Conservation (phyloP, 2,329 filamentous ascomycete species). For the Cordyceps tenuipes region DNA sequence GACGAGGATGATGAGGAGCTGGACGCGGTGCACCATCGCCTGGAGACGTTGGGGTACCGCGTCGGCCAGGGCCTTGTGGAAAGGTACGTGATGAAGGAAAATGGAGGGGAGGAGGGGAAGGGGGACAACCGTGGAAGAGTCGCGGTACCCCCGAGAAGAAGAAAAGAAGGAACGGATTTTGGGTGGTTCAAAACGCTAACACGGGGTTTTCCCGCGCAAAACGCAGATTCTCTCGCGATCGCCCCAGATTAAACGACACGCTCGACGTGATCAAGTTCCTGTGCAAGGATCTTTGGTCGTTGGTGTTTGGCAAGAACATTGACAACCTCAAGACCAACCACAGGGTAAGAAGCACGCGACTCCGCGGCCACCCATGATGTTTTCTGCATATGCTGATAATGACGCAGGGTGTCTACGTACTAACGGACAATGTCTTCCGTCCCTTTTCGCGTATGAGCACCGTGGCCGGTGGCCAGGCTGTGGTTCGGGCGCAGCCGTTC, state of each 20-base stretch:
- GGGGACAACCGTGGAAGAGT: too few species aligned
- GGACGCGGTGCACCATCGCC: conserved; percentile 74
- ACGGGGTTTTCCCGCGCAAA: not conserved
- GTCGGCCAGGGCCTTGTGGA: conserved; percentile 91
- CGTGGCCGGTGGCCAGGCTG: conserved; percentile 63
- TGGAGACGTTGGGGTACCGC: conserved; percentile 81
- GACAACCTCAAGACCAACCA: conserved; percentile 99
- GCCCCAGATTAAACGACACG: conserved; percentile 82
- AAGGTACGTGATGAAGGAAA: conserved; percentile 47
- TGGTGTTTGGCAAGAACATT: conserved; percentile 93
- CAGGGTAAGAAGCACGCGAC: conserved; percentile 41
- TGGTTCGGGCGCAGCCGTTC: conserved; percentile 75
- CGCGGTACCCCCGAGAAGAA: too few species aligned
- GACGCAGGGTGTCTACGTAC: conserved; percentile 72
- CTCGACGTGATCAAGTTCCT: conserved; percentile 97
- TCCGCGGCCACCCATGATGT: not conserved
- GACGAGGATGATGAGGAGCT: conserved; percentile 78
- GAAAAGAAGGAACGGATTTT: not conserved
- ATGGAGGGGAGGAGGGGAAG: too few species aligned
- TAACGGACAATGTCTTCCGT: conserved; percentile 87
- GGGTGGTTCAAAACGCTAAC: not conserved
- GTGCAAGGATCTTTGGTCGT: conserved; percentile 95
- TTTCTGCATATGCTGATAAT: conserved; percentile 24
- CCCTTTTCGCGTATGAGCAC: conserved; percentile 86
- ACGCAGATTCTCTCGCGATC: conserved; percentile 66